Conservation (phyloP, 768 basidiomycete genomes). For the Exidia glandulosa region DNA sequence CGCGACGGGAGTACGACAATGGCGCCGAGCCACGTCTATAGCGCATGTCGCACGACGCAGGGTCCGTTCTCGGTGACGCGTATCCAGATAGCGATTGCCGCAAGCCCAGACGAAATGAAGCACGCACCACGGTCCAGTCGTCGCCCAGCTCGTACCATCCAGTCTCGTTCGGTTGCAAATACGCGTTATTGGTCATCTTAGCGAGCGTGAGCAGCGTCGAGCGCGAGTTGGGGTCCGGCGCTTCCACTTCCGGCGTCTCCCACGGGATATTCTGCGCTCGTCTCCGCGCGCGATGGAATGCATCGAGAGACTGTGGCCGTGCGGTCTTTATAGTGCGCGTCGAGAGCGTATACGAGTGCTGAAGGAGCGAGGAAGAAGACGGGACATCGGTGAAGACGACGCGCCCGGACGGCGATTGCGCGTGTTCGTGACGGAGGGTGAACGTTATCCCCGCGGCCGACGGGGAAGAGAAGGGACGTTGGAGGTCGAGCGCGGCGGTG, state of each 20-base stretch:
- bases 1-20: neutral
- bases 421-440: slow-evolving; percentile 56
- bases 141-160: slow-evolving; percentile 64
- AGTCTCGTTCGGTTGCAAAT: slow-evolving; percentile 33
- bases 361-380: slow-evolving; percentile 19
- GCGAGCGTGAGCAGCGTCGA: slow-evolving; percentile 66
- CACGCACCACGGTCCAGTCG: slow-evolving; percentile 44
- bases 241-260: slow-evolving; percentile 50
- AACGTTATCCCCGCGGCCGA: no score
- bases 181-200: slow-evolving; percentile 86
- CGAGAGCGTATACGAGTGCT: slow-evolving; percentile 27
- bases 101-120: no score
- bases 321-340: slow-evolving; percentile 30
- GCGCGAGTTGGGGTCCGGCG: slow-evolving; percentile 63
- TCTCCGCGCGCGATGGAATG: slow-evolving; percentile 24
- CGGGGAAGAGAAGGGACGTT: no score
- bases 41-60: no score
- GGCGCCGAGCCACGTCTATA: slow-evolving; percentile 23
- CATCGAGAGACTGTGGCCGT: slow-evolving; percentile 32
- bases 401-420: slow-evolving; percentile 38
- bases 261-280: slow-evolving; percentile 36
- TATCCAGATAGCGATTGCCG: no score
- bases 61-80: no score
- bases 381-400: slow-evolving; percentile 48
- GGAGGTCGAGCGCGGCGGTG: no score